Evolutionary conservation across 805 yeast species (phyloP).

Genomic region (Tetrapisispora iriomotensis): DNA sequence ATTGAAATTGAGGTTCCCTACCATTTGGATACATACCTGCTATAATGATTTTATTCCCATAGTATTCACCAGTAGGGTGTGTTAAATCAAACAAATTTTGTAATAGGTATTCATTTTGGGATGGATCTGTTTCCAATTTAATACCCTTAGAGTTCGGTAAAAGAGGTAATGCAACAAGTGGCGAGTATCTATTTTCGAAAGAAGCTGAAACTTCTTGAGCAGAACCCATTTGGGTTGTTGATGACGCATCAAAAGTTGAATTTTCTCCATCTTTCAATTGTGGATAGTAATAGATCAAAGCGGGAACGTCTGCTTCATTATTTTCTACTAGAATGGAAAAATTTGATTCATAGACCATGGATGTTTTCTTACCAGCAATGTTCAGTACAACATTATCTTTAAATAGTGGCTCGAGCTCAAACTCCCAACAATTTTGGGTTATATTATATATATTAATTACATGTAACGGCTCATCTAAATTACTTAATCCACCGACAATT

Average conservation of each 20-base stretch:
- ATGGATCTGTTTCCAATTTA: slow-evolving; percentile 17
- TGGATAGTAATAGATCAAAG: neutral
- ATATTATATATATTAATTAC: slow-evolving; percentile 27
- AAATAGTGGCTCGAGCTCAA: slow-evolving; percentile 7
- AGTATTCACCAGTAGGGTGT: slow-evolving; percentile 51
- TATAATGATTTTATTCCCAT: slow-evolving; percentile 56
- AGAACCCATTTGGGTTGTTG: slow-evolving; percentile 1
- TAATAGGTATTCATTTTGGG: slow-evolving; percentile 11
- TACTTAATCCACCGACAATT: slow-evolving; percentile 28
- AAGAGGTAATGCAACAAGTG: slow-evolving; percentile 30
- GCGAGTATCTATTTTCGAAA: slow-evolving; percentile 9
- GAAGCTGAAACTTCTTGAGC: no score
- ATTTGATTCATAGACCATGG: slow-evolving; percentile 7
- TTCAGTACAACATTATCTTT: slow-evolving; percentile 12
- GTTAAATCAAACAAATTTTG: slow-evolving; percentile 32
- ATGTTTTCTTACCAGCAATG: slow-evolving; percentile 11
- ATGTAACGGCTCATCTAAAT: slow-evolving; percentile 23
- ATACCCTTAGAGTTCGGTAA: slow-evolving; percentile 26
- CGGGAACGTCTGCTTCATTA: slow-evolving; percentile 5
- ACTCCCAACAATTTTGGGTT: slow-evolving; percentile 25
- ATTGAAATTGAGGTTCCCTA: slow-evolving; percentile 16
- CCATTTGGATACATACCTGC: slow-evolving; percentile 48
- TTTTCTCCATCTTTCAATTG: slow-evolving; percentile 5
- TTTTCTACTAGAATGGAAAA: slow-evolving; percentile 20
- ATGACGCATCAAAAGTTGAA: slow-evolving; percentile 5